Evolutionary conservation across 345 rosid species (phyloP), one percentile per base, ranked within the genome.

Genomic region (Gossypium bickii): DNA sequence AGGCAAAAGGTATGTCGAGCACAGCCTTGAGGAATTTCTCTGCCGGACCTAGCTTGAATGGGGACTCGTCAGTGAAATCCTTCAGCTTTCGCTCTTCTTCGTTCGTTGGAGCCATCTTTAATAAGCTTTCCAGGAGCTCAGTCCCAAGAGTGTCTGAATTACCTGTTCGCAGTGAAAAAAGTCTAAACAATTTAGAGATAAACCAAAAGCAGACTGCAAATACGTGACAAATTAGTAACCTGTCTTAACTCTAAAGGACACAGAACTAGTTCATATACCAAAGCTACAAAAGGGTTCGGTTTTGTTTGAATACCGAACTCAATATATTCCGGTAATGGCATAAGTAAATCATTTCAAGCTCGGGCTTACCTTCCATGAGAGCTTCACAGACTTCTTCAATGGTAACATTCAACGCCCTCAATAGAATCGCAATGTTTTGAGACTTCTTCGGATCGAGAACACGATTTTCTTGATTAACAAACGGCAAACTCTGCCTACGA

Each of bases 321-420:
- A 7, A 48, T 24, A 24, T 47, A 12, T 48, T 67, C 27, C 11
- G 8, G 41, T 48, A 16, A 25, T 16, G 38, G 55, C 71, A 15
- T 12, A 67, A 48, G 12, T 12, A 47, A 67, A 45, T 47, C 71
- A 25, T 24, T 25, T 15, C 57, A 48, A 48, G 12, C 20, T 56
- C 15, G 18, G n/a, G 41, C 2, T 76, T 83, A 94, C 98, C 98
- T 89, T 94, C 93, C 44, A 83, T 58, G 72, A 96, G 97, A 12
- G 91, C 90, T 82, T 96, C 99, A 57, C 98, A 93, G 9, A 96
- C 97, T 86, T 96, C 99, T 51, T 92, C 97, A 3, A 86, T 78
- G 18, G 97, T 96, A 60, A 93, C 95, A 81, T 96, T 93, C 9
- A 93, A 92, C 73, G 99, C 99, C 82, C 97, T 86, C 70, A 96